Evolutionary conservation across 192 early-diverging fungal species (phyloP), one percentile per base, ranked within the genome.

Genomic region (Pilaira anomala): DNA sequence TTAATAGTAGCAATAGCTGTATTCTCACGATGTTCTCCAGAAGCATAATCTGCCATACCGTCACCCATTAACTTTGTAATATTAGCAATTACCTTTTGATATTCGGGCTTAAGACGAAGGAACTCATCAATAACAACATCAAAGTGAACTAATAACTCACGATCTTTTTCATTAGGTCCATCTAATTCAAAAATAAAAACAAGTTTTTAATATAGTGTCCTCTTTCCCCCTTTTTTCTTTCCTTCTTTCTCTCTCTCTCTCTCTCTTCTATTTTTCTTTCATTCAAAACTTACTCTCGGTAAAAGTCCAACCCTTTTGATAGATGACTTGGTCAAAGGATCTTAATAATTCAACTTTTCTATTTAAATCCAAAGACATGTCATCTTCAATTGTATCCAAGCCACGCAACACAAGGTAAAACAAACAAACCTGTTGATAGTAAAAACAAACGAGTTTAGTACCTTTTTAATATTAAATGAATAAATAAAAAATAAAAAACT

Each of bases 341-440:
- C 87, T 76, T 65, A 99, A 78, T 28, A 97, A 54, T 13, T 83
- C 76, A 25, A 85, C 66, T 77, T 99, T 99, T 63, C 73, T 83
- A 7, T 83, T 83, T 18, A 90, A 72, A 18, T 78, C 75, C 45
- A 99, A 81, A 21, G 91, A 90, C 95, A 99, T 96, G 66, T 99
- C 97, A 78, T 99, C 97, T 78, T 99, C 97, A 60, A 99, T 85
- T 2, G 97, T 99, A 74, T 99, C 97, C 49, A 99, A 82, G 13
- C 92, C 97, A 33, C 97, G 88, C 62, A 99, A 82, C 33, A 95
- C 81, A 53, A 99, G 82, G 75, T 99, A 99, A 76, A 98, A 98
- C 56, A 99, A 65, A 73, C 96, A 98, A 48, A 98, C 82, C 72
- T 90, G 78, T 30, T 1, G 29, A 18, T 3, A n/a, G 33, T 36